Evolutionary conservation across 2,329 filamentous ascomycete species (phyloP), one percentile per base, ranked within the genome.

Genomic region (Diplocarpon mali): DNA sequence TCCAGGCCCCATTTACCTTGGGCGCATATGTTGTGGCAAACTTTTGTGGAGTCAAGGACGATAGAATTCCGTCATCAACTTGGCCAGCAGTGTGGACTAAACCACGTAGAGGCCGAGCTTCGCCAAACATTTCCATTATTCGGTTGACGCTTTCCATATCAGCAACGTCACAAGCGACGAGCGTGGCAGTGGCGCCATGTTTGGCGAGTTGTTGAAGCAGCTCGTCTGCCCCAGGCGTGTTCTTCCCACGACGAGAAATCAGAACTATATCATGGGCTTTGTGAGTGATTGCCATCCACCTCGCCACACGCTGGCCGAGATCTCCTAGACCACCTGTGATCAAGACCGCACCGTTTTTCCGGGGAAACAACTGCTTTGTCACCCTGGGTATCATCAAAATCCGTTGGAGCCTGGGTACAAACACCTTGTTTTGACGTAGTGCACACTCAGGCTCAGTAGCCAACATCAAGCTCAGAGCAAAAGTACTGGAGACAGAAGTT

Each of bases 1-100:
- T 76, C 67, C 69, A 72, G 2, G 68, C 70, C 5, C 71, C 73
- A 6, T 67, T 61, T 0, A 73, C 68, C 56, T 77, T 78, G 49
- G 73, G 72, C 9, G 62, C 59, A 1, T 72, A 65, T 0, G 67
- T 70, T 2, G 63, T 59, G 6, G 60, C 62, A 51, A 70, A 78
- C 17, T 75, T 65, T 1, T 65, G 57, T 49, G 65, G 66, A 0
- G 63, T 65, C 72, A 76, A 76, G n/a, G 30, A 32, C 10, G 30
- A 32, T 3, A 32, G 30, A 5, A 32, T 14, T 12, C 30, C 30
- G n/a, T 32, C 30, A 9, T 32, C 30, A 5, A 32, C 30, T 32
- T 5, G 11, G 10, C 30, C 30, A 3, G 30, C 30, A 12, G 30
- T 14, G 10, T 32, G 30, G 10, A 32, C 30, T 14, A 32, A 12